A percentile compares a stretch with the other conserved stretches of the same genome.
These are phyloP conservation scores for Claviceps pusilla DNA, from an alignment of 2,329 filamentous ascomycete species.

Conservation along the genomic window DNA sequence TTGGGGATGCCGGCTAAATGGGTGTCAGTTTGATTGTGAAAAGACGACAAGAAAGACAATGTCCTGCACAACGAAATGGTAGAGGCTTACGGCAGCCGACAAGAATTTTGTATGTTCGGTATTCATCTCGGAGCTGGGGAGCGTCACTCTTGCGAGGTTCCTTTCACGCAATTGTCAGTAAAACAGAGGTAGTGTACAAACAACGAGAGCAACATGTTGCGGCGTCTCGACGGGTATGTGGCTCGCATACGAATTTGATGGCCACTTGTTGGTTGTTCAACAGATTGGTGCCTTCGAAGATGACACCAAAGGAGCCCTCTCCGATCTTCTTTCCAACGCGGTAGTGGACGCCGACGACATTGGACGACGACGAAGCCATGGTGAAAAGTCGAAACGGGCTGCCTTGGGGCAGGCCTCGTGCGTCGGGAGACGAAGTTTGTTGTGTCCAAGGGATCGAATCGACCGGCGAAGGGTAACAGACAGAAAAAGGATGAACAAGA, in stretches of 20 bases:
- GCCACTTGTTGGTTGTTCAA: conserved; percentile 98
- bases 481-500: neutral
- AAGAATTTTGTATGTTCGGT: conserved; percentile 97
- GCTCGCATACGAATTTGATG: conserved; percentile 82
- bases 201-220: neutral
- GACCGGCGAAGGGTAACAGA: neutral
- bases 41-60: neutral
- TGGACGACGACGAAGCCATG: conserved; percentile 83
- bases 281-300: conserved; percentile 96
- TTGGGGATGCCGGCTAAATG: conserved; percentile 70
- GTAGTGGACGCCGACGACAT: conserved; percentile 98
- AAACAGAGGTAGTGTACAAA: neutral
- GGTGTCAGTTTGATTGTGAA: neutral
- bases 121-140: conserved; percentile 93
- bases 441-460: neutral
- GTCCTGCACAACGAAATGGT: neutral
- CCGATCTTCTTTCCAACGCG: conserved; percentile 98
- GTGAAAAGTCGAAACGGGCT: conserved; percentile 12
- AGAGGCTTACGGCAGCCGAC: conserved; percentile 81
- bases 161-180: conserved; percentile 26
- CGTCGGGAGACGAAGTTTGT: conserved; percentile 3
- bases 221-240: neutral
- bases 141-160: conserved; percentile 98
- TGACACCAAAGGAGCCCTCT: conserved; percentile 95
- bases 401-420: conserved; percentile 4